These are phyloP conservation scores for Tuber aestivum DNA, from an alignment of 495 filamentous ascomycete species.

Conservation along the genomic window DNA sequence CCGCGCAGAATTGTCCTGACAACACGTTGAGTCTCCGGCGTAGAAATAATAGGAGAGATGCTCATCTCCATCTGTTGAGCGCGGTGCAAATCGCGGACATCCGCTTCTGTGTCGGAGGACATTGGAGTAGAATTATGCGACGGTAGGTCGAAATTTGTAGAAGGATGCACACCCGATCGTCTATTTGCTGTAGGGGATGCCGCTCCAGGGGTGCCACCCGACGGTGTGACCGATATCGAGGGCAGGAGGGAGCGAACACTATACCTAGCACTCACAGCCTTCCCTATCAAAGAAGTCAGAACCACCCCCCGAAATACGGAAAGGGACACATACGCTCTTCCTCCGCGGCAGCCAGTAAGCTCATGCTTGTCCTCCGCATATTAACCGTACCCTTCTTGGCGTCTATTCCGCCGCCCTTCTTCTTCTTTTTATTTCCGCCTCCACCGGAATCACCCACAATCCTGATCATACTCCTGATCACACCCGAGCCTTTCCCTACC, in stretches of 20 bases:
- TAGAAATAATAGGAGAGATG: constrained; percentile 69
- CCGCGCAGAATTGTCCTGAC: constrained; percentile 86
- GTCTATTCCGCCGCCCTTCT: constrained; percentile 36
- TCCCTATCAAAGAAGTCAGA: constrained; percentile 23
- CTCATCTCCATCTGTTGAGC: constrained; percentile 77
- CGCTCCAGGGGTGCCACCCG: constrained; percentile 45
- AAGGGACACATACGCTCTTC: constrained; percentile 65
- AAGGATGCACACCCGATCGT: constrained; percentile 64
- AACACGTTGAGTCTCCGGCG: constrained; percentile 67
- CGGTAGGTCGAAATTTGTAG: constrained; percentile 67
- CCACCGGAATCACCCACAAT: constrained; percentile 33
- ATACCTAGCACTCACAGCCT: constrained; percentile 44
- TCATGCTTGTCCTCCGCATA: constrained; percentile 47
- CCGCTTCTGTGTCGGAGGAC: constrained; percentile 79
- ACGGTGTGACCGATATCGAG: constrained; percentile 58
- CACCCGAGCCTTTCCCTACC: constrained; percentile 40
- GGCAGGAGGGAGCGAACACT: constrained; percentile 57
- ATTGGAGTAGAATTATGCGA: constrained; percentile 71
- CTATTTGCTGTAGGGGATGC: constrained; percentile 36
- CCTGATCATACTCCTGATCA: constrained; percentile 37
- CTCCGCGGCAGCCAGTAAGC: constrained; percentile 62
- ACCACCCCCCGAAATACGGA: too few species aligned
- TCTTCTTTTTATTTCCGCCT: constrained; percentile 42
- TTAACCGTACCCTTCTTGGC: constrained; percentile 33
- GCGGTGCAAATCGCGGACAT: constrained; percentile 72